Evolutionary conservation across 352 stramenopile genomes (phyloP).

Genomic region (Globisporangium yorkense): DNA sequence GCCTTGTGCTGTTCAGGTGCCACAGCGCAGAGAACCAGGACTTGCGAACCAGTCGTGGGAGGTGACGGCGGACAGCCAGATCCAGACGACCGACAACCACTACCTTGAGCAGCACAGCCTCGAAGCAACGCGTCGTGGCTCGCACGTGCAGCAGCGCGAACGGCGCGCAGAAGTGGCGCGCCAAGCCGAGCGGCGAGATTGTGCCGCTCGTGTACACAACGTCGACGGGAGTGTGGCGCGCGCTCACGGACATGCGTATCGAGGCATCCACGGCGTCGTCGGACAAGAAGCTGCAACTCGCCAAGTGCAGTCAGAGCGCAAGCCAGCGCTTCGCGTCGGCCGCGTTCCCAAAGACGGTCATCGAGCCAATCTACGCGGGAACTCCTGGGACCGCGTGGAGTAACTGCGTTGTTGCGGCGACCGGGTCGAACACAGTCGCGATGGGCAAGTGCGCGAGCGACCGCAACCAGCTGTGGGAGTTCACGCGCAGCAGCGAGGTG

Average conservation of each 20-base stretch:
- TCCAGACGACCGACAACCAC: not conserved
- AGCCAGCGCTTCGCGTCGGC: not conserved
- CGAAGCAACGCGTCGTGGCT: not conserved
- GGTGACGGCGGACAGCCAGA: not conserved
- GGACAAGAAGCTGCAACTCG: not conserved
- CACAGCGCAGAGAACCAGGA: no score
- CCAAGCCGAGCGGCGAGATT: not conserved
- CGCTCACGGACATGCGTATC: not conserved
- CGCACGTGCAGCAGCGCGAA: not conserved
- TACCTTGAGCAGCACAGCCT: not conserved
- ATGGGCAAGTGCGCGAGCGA: no score
- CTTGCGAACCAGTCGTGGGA: not conserved
- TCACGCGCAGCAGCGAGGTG: no score
- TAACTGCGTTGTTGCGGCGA: not conserved
- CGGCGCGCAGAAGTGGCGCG: not conserved
- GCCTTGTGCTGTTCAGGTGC: no score
- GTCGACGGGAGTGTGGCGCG: not conserved
- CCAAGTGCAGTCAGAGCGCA: not conserved
- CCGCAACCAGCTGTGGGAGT: no score
- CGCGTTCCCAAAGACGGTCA: not conserved
- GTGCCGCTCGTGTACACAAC: not conserved
- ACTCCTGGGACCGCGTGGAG: not conserved
- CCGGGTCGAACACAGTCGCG: no score
- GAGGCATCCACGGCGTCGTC: not conserved
- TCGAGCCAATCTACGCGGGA: not conserved